phyloP scores from a whole-genome alignment of 176 grass and related monocot species.

The Carex myosuroides region DNA sequence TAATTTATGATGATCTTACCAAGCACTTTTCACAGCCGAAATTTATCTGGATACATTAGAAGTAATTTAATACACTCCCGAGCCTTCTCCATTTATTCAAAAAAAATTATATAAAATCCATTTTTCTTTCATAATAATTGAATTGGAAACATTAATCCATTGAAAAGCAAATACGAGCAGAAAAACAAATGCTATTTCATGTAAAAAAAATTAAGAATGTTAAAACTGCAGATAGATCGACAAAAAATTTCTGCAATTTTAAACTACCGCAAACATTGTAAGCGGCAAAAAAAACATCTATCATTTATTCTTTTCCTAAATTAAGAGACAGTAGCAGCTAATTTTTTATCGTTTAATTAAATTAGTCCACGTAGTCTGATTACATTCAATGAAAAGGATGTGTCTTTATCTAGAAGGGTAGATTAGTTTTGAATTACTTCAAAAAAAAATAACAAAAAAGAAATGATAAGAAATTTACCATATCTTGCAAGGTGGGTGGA shows the following conservation, averaged over 20 bases:
- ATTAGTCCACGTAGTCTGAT: not conserved
- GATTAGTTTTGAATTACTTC: not conserved
- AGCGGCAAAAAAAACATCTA: not conserved
- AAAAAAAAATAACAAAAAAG: not conserved
- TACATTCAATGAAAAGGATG: not conserved
- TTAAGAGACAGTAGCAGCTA: not conserved
- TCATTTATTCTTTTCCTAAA: not conserved
- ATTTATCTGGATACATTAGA: not conserved
- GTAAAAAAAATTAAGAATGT: not conserved
- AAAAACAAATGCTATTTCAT: not conserved
- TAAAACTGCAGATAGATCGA: not conserved
- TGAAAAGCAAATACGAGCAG: not conserved
- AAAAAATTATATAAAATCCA: not conserved
- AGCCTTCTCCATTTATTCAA: not conserved
- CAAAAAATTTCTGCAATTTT: not conserved
- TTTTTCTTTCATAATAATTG: not conserved
- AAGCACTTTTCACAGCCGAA: not conserved
- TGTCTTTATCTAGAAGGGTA: not conserved
- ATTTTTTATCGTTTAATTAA: not conserved
- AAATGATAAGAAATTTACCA: constrained; percentile 40
- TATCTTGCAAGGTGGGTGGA: constrained; percentile 81
- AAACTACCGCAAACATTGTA: not conserved
- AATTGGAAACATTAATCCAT: not conserved
- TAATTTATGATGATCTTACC: not conserved
- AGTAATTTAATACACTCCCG: not conserved